Conservation (phyloP, 345 rosid species). For the Rhodamnia rubescens region DNA sequence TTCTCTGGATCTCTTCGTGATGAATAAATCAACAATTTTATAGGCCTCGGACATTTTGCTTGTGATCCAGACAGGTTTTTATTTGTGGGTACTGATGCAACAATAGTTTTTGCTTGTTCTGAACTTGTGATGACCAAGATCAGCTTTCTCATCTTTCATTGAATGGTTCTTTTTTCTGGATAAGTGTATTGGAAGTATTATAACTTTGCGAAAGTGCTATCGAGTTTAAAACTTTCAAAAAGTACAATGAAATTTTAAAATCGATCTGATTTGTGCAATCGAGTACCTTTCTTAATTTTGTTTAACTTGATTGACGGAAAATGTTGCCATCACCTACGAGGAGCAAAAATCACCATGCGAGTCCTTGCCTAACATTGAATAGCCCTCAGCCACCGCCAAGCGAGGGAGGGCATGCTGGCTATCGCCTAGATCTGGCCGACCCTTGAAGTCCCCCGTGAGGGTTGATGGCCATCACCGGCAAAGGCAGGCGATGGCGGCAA, state of each 20-base stretch:
- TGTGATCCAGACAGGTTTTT: neutral
- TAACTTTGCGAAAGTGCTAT: neutral
- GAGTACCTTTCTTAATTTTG: no score
- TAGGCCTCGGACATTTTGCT: neutral
- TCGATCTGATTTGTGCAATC: neutral
- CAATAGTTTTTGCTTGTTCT: neutral
- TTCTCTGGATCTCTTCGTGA: neutral
- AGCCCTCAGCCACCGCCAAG: no score
- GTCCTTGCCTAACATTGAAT: no score
- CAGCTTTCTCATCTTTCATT: neutral
- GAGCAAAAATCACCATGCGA: no score
- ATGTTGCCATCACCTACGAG: no score
- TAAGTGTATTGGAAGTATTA: neutral
- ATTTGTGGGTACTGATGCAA: neutral
- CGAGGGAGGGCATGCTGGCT: no score
- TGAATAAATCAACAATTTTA: neutral
- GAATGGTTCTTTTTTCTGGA: neutral
- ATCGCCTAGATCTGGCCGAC: no score
- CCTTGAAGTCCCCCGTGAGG: no score
- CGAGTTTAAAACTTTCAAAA: no score
- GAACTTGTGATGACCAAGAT: neutral
- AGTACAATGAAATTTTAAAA: neutral
- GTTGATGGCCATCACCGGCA: no score
- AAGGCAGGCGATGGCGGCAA: no score
- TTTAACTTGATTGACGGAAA: no score